phyloP scores from a whole-genome alignment of 2,329 filamentous ascomycete species.

The Malbranchea cinnamomea region DNA sequence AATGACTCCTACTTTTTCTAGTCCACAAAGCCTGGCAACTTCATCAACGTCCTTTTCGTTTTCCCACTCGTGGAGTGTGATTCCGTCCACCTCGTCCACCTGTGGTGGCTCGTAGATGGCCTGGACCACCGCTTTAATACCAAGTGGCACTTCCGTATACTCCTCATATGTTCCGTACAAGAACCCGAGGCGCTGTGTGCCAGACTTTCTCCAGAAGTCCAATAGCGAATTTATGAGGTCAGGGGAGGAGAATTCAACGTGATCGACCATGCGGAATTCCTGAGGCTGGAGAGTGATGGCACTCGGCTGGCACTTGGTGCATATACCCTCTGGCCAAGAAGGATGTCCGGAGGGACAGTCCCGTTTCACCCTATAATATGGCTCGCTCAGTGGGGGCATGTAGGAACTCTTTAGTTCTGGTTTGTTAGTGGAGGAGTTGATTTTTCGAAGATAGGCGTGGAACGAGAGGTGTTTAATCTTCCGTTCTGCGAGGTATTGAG shows the following conservation, averaged over 20 bases:
- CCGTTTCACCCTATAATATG: constrained; percentile 74
- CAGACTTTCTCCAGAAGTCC: constrained; percentile 79
- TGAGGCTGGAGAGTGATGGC: constrained; percentile 92
- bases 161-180: constrained; percentile 83
- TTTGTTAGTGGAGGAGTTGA: constrained; percentile 93
- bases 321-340: constrained; percentile 90
- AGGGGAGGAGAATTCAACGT: constrained; percentile 86
- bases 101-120: constrained; percentile 96
- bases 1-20: constrained; percentile 82
- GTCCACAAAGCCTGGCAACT: constrained; percentile 65
- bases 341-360: constrained; percentile 90
- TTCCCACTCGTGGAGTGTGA: constrained; percentile 72
- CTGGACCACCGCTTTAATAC: constrained; percentile 89
- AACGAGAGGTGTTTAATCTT: constrained; percentile 99
- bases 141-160: constrained; percentile 83
- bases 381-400: constrained; percentile 86
- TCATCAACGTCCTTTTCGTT: constrained; percentile 70
- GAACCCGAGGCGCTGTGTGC: constrained; percentile 71
- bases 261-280: constrained; percentile 90
- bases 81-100: constrained; percentile 71
- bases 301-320: constrained; percentile 93
- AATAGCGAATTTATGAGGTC: constrained; percentile 78
- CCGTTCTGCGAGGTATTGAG: constrained; percentile 79
- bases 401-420: constrained; percentile 86
- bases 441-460: constrained; percentile 83